Evolutionary conservation across 2,329 filamentous ascomycete species (phyloP).

Genomic region (Aspergillus tubingensis): DNA sequence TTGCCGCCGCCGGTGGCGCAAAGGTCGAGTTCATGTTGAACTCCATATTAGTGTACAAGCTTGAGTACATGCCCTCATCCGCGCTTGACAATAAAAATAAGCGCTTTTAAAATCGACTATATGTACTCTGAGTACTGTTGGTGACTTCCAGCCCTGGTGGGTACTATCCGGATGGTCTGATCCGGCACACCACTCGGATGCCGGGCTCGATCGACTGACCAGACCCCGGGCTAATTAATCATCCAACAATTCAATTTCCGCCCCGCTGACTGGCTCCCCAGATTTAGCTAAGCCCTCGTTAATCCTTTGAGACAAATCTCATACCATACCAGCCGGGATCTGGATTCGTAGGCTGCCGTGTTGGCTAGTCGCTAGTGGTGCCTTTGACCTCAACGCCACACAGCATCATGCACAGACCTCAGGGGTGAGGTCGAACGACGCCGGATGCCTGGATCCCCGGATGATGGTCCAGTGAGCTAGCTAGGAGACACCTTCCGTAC

Average conservation of each 20-base stretch:
- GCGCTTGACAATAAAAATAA: background rate
- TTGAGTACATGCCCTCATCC: background rate
- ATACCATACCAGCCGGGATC: background rate
- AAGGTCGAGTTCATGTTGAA: slow-evolving; percentile 18
- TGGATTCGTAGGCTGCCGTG: too few relatives aligned
- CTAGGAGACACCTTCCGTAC: background rate
- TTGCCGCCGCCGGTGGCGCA: slow-evolving; percentile 43
- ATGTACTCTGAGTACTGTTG: background rate
- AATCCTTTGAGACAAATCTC: background rate
- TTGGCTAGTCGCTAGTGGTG: background rate
- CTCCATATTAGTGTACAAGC: slow-evolving; percentile 15
- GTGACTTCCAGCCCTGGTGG: slow-evolving; percentile 1
- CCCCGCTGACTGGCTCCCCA: slow-evolving; percentile 1
- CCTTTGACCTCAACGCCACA: background rate
- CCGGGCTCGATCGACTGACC: slow-evolving; percentile 13
- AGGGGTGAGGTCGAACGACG: background rate
- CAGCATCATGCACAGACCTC: background rate
- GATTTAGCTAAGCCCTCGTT: background rate
- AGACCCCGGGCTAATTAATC: slow-evolving; percentile 7
- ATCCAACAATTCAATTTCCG: slow-evolving; percentile 3
- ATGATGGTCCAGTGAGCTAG: background rate
- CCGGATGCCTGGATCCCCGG: background rate
- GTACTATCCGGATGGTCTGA: slow-evolving; percentile 23
- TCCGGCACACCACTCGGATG: slow-evolving; percentile 25
- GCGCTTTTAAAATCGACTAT: background rate